Evolutionary conservation across 768 basidiomycete genomes (phyloP).

Genomic region (Suillus decipiens): DNA sequence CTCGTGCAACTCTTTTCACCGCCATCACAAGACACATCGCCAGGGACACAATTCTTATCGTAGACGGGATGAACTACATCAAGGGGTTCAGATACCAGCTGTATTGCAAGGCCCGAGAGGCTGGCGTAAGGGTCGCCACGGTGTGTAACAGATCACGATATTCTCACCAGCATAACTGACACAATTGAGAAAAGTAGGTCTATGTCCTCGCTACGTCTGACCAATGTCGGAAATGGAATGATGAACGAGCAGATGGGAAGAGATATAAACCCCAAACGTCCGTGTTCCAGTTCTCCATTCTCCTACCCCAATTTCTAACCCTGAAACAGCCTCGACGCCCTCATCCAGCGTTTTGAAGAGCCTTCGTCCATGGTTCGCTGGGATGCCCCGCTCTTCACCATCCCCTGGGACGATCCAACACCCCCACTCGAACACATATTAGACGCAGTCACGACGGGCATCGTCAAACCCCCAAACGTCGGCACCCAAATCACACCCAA

Average conservation of each 20-base stretch:
- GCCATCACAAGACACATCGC: slow-evolving; percentile 76
- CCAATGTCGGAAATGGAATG: slow-evolving; percentile 78
- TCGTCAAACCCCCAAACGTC: slow-evolving; percentile 84
- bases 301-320: background rate
- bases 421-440: slow-evolving; percentile 74
- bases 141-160: slow-evolving; percentile 47
- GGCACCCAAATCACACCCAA: slow-evolving; percentile 77
- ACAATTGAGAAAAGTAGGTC: slow-evolving; percentile 48
- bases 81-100: slow-evolving; percentile 98
- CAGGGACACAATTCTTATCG: slow-evolving; percentile 76
- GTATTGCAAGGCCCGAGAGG: slow-evolving; percentile 92
- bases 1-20: slow-evolving; percentile 80
- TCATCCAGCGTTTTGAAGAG: slow-evolving; percentile 90
- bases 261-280: slow-evolving; percentile 77
- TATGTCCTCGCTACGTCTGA: slow-evolving; percentile 73
- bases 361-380: slow-evolving; percentile 98
- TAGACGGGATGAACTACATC: slow-evolving; percentile 95
- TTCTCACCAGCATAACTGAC: slow-evolving; percentile 11
- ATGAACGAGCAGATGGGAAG: slow-evolving; percentile 43
- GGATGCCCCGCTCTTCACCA: slow-evolving; percentile 93
- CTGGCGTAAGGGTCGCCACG: slow-evolving; percentile 82
- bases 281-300: background rate
- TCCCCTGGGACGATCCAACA: slow-evolving; percentile 71
- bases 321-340: slow-evolving; percentile 42
- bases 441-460: slow-evolving; percentile 76